Evolutionary conservation across 768 basidiomycete species (phyloP), one percentile per base, ranked within the genome.

Genomic region (Suillus decipiens): DNA sequence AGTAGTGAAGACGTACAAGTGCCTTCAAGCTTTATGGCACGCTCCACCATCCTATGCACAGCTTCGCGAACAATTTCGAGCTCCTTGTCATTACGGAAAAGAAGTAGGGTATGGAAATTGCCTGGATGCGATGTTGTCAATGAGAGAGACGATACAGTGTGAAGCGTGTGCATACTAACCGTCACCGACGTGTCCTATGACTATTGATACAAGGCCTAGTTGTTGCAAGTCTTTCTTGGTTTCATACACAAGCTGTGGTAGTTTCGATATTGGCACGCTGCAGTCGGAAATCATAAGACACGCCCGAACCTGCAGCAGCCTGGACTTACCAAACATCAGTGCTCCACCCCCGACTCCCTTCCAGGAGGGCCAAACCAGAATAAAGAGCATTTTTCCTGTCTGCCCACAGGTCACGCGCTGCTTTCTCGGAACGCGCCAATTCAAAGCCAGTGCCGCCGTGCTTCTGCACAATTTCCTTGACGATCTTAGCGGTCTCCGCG

Each of bases 181-280:
- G 69, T 92, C 90, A 3, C 89, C 91, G 0, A 88, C 90, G 63
- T 92, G 92, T 0, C 89, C 91, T 8, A 91, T 81, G n/a, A 91
- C 85, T 0, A 84, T 82, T 14, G 86, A 87, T 0, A 82, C 71
- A 14, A 96, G 71, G 0, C 87, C 87, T 2, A 81, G 70, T 33
- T 75, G 73, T 1, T 75, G 76, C 1, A 95, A 75, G 67, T 95
- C 93, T 69, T 87, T 79, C 70, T 90, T 88, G 9, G 90, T 93
- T 64, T 89, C 86, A 41, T 81, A 78, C 14, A 90, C 83, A 9
- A 90, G 79, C 47, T 88, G 78, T 1, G 89, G 88, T 7, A 90
- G 80, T 51, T 78, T 84, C 2, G 88, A 88, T 1, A 89, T 81
- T 0, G 88, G 88, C 0, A 91, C 88, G 59, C 80, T 84, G 51